phyloP scores from a whole-genome alignment of 768 basidiomycete genomes.

The Macrocybe gigantea region DNA sequence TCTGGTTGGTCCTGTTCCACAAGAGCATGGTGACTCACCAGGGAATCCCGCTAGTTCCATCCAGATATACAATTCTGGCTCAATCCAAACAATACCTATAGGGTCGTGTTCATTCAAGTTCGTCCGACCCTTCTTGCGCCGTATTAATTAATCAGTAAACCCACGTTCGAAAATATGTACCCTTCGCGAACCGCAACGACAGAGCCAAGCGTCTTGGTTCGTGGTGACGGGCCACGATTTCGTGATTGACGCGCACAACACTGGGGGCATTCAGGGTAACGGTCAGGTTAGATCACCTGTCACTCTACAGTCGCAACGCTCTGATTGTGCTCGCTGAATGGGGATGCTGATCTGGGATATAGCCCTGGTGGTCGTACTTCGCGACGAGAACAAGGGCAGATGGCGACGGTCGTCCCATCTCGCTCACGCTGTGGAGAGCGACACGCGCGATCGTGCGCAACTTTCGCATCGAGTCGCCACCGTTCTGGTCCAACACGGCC shows the following conservation, averaged over 20 bases:
- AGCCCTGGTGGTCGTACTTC: constrained; percentile 56
- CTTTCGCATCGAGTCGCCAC: constrained; percentile 48
- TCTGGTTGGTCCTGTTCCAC: neutral
- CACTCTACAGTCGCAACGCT: neutral
- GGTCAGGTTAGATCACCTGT: constrained; percentile 34
- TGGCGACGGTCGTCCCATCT: constrained; percentile 54
- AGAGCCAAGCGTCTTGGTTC: constrained; percentile 63
- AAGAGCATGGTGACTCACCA: neutral
- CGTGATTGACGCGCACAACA: constrained; percentile 46
- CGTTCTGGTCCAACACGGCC: constrained; percentile 57
- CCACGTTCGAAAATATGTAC: neutral
- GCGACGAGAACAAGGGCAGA: constrained; percentile 38
- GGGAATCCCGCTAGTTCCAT: constrained; percentile 32
- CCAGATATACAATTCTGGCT: constrained; percentile 54
- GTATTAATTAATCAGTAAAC: constrained; percentile 9
- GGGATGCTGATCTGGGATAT: neutral
- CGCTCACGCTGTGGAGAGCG: constrained; percentile 43
- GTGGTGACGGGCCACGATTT: constrained; percentile 54
- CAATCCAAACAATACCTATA: constrained; percentile 46
- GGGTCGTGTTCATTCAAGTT: constrained; percentile 57
- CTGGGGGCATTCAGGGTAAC: constrained; percentile 54
- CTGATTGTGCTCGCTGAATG: neutral
- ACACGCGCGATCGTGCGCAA: constrained; percentile 34
- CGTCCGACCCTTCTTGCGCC: too few relatives aligned
- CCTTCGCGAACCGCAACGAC: neutral